Conservation (phyloP, 768 basidiomycete species). For the Pluteus cervinus region DNA sequence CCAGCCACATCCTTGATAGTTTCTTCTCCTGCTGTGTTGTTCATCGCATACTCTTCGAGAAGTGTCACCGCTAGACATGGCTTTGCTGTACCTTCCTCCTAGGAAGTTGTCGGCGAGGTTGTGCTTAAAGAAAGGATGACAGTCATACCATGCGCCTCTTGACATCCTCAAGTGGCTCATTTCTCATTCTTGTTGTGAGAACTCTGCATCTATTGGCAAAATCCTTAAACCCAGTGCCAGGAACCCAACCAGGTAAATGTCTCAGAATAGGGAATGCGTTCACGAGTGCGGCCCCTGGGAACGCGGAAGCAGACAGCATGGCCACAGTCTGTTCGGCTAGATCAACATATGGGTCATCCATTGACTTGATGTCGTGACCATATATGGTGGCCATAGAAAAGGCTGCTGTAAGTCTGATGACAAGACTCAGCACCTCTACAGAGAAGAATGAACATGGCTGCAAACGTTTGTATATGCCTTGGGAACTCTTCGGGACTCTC, state of each 20-base stretch:
- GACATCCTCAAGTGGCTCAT: constrained; percentile 15
- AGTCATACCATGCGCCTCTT: constrained; percentile 13
- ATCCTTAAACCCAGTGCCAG: constrained; percentile 21
- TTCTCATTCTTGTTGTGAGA: constrained; percentile 11
- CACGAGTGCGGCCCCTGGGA: constrained; percentile 16
- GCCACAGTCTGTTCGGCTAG: constrained; percentile 13
- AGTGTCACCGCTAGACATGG: constrained; percentile 7
- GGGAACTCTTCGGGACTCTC: constrained; percentile 9
- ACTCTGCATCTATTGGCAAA: constrained; percentile 10
- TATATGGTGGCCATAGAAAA: constrained; percentile 29
- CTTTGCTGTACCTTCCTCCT: constrained; percentile 11
- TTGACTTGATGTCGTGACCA: constrained; percentile 21
- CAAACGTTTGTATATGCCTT: constrained; percentile 8
- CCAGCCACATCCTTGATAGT: constrained; percentile 10
- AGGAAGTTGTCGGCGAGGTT: no score
- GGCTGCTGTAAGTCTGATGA: constrained; percentile 26
- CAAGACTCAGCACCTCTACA: no score
- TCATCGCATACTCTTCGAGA: constrained; percentile 4
- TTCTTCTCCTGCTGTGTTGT: constrained; percentile 4
- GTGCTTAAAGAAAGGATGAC: background rate
- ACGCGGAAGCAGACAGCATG: constrained; percentile 12
- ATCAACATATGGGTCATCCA: constrained; percentile 15
- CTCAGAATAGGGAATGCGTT: constrained; percentile 20
- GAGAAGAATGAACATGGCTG: background rate
- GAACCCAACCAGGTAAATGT: constrained; percentile 24